phyloP scores from a whole-genome alignment of 2,329 filamentous ascomycete species.

The Harringtonia lauricola region DNA sequence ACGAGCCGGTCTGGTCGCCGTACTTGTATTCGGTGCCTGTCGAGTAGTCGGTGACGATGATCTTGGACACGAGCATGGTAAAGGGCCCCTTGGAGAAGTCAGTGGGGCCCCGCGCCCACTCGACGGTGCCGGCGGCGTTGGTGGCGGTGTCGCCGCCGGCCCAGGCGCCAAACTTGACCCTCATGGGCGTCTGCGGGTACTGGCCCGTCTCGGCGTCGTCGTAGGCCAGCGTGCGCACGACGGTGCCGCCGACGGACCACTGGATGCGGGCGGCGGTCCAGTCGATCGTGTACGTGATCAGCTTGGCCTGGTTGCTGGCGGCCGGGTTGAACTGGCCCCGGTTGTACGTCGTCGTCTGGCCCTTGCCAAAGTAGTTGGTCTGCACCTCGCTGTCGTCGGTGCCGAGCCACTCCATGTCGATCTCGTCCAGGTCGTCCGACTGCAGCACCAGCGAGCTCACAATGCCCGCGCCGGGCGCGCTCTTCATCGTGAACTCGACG shows the following conservation, averaged over 20 bases:
- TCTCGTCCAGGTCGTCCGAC: slow-evolving; percentile 88
- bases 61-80: slow-evolving; percentile 68
- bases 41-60: slow-evolving; percentile 82
- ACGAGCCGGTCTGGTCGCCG: slow-evolving; percentile 63
- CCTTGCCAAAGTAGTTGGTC: slow-evolving; percentile 95
- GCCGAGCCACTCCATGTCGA: slow-evolving; percentile 95
- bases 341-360: slow-evolving; percentile 73
- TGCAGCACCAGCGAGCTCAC: slow-evolving; percentile 87
- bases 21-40: slow-evolving; percentile 81
- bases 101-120: slow-evolving; percentile 79
- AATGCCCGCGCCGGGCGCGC: slow-evolving; percentile 80
- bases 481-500: slow-evolving; percentile 75
- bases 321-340: slow-evolving; percentile 71
- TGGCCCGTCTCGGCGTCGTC: slow-evolving; percentile 57
- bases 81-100: slow-evolving; percentile 79
- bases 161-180: slow-evolving; percentile 87
- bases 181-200: slow-evolving; percentile 94
- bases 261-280: slow-evolving; percentile 81
- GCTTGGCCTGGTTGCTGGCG: slow-evolving; percentile 58
- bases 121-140: slow-evolving; percentile 72
- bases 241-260: slow-evolving; percentile 72
- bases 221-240: slow-evolving; percentile 64
- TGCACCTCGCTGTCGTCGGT: slow-evolving; percentile 69
- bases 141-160: slow-evolving; percentile 68
- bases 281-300: slow-evolving; percentile 81